Percentiles rank a stretch among this genome's conserved stretches.
These are phyloP conservation scores for Haematococcus sp. DNA, from an alignment of 139 green algal genomes.

Conservation along the genomic window DNA sequence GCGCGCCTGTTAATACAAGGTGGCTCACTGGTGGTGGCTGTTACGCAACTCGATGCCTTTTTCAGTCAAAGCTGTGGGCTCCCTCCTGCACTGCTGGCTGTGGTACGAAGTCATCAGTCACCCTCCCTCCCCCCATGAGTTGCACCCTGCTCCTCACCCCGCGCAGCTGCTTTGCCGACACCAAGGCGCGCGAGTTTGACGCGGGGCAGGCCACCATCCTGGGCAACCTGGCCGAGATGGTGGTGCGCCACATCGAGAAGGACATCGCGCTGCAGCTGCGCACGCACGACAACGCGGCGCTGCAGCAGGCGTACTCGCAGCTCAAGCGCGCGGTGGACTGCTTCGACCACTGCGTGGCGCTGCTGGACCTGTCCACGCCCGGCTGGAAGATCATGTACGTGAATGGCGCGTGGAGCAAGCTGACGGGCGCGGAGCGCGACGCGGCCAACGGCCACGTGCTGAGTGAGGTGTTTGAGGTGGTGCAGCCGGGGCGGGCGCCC, in stretches of 20 bases:
- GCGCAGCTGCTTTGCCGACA: slow-evolving; percentile 66
- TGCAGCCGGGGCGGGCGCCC: too few species aligned
- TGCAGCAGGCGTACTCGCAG: slow-evolving; percentile 12
- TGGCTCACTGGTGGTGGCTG: too few species aligned
- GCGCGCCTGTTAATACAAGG: too few species aligned
- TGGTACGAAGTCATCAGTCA: background rate
- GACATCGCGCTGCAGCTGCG: slow-evolving; percentile 39
- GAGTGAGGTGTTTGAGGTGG: too few species aligned
- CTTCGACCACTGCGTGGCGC: slow-evolving; percentile 38
- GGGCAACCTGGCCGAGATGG: slow-evolving; percentile 75
- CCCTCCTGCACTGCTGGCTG: background rate
- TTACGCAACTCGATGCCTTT: too few species aligned
- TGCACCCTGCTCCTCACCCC: background rate
- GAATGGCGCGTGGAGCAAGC: slow-evolving; percentile 24
- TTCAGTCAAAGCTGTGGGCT: too few species aligned
- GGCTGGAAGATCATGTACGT: slow-evolving; percentile 34
- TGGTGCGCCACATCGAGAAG: slow-evolving; percentile 74
- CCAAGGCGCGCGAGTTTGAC: slow-evolving; percentile 49
- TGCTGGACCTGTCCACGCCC: slow-evolving; percentile 23
- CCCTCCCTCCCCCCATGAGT: too few species aligned
- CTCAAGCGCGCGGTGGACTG: slow-evolving; percentile 40
- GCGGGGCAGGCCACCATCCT: slow-evolving; percentile 58
- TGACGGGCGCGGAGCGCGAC: slow-evolving; percentile 13
- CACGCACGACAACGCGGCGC: background rate
- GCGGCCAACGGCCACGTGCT: too few species aligned